Evolutionary conservation across 306 rosid genomes (phyloP), one percentile per base, ranked within the genome.

Genomic region (Adenanthera pavonina): DNA sequence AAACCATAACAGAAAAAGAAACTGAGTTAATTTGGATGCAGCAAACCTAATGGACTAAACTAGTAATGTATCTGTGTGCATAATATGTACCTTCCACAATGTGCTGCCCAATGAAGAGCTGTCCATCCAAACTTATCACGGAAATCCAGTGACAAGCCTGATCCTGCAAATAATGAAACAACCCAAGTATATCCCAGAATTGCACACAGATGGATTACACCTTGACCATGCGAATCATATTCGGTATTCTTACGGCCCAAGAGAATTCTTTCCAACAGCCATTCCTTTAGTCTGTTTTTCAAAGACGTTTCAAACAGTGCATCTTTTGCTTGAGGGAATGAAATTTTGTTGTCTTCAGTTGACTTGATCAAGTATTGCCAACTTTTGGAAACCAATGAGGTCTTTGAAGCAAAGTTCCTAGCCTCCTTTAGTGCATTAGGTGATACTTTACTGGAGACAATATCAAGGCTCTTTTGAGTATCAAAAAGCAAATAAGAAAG

Each of bases 41-140:
- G 64, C 41, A 49, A 76, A 48, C 20, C 65, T 69, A 69, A 64
- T 47, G 46, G 62, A 69, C 79, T 57, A 82, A 80, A 82, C 69
- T 35, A 80, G 81, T 40, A 4, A 38, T 49, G 47, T 36, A 61
- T 35, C 43, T 1, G 47, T 19, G 78, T 33, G 25, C 51, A 12
- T 41, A 75, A 46, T 66, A 9, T 80, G 46, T 85, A 93, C 97
- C 91, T 89, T 92, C 99, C 99, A 84, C 62, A 73, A 86, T 83
- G 87, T 46, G 99, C 97, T 54, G 98, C 98, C 98, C 99, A 96
- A 79, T 96, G 99, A 84, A 96, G 98, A 84, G 99, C 97, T 25
- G 99, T 92, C 99, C 99, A 93, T 83, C 99, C 99, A 77, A 17
- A 80, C 78, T 90, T 92, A 85, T 93, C 98, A 66, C 97, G 97